phyloP scores from a whole-genome alignment of 164 flowering plant genomes.

The Houttuynia cordata region DNA sequence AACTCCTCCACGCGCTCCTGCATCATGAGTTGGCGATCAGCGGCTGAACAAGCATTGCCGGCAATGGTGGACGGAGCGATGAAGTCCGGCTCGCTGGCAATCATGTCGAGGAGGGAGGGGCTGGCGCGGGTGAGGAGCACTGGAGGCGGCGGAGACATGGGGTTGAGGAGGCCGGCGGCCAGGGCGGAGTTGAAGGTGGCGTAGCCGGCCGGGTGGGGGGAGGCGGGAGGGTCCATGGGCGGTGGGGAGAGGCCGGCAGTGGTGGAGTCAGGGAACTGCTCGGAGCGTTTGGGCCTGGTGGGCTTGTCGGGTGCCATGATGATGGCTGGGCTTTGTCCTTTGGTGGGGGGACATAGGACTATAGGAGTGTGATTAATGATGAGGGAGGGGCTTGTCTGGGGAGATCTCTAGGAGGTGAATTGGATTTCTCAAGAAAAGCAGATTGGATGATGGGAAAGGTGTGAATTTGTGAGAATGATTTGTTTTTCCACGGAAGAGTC shows the following conservation, averaged over 20 bases:
- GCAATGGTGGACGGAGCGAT: slow-evolving; percentile 1
- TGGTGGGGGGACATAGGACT: no score
- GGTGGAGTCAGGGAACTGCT: slow-evolving; percentile 46
- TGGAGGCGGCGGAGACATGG: slow-evolving; percentile 63
- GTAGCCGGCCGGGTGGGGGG: slow-evolving; percentile 43
- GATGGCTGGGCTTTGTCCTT: no score
- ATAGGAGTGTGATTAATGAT: no score
- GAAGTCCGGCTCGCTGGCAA: slow-evolving; percentile 70
- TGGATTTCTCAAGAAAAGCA: no score
- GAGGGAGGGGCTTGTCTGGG: no score
- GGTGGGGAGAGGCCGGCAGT: slow-evolving; percentile 2
- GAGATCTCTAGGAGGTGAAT: no score
- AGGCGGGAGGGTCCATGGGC: background rate
- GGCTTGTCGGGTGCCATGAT: no score
- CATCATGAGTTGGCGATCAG: slow-evolving; percentile 40
- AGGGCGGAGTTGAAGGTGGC: slow-evolving; percentile 71
- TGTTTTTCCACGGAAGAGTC: no score
- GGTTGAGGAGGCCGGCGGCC: slow-evolving; percentile 79
- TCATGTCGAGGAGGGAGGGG: slow-evolving; percentile 83
- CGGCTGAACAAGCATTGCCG: background rate
- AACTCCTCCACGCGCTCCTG: slow-evolving; percentile 53
- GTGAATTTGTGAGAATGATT: no score
- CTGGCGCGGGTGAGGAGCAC: slow-evolving; percentile 27
- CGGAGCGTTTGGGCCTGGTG: slow-evolving; percentile 28
- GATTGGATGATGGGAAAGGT: no score